Base-by-base conservation (phyloP, 768 basidiomycete genomes). In the Udeniomyces megalosporus region DNA sequence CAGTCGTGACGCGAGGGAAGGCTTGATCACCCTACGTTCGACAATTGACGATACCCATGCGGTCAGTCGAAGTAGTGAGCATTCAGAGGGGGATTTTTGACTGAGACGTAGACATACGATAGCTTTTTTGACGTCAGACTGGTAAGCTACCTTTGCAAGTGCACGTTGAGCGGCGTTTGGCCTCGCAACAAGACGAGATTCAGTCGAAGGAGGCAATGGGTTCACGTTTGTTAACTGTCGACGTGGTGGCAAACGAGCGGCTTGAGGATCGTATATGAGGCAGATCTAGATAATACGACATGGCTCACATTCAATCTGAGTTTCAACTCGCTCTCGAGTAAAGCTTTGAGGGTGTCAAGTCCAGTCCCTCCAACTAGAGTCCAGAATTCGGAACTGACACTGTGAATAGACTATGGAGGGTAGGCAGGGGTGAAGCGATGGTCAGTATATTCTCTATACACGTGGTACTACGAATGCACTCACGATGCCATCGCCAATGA, bases 401-500 rank as follows among this genome's bases (percentile, higher is more conserved):
- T 78, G 73, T 89, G 87, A 12, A 89, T 42, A 42, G 38, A 8
- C 38, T 42, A 42, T 17, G 38, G 38, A 42, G 17, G 17, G 17
- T 17, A 42, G 38, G 38, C 17, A 42, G 38, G 38, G 38, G 10
- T 8, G 10, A 42, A 8, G 38, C 10, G 38, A 17, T 42, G 17
- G 17, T 42, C 38, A 42, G 38, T 17, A 42, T 42, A 17, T 8
- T 42, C 17, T 8, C 38, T 17, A 17, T 42, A 42, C 8, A 17
- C 38, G 38, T 8, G 38, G 17, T 42, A 17, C 10, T 8, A 8
- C 38, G 17, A 8, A 8, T 8, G 8, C 17, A 42, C 38, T 8
- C 1, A 87, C 86, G 82, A 88, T 88, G 24, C 88, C 88, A 70
- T 91, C 88, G n/a, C 86, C 87, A 8, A 64, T 44, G 71, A 84